Evolutionary conservation across 208 protist genomes (phyloP), one percentile per base, ranked within the genome.

Genomic region (Trypanosoma mega): DNA sequence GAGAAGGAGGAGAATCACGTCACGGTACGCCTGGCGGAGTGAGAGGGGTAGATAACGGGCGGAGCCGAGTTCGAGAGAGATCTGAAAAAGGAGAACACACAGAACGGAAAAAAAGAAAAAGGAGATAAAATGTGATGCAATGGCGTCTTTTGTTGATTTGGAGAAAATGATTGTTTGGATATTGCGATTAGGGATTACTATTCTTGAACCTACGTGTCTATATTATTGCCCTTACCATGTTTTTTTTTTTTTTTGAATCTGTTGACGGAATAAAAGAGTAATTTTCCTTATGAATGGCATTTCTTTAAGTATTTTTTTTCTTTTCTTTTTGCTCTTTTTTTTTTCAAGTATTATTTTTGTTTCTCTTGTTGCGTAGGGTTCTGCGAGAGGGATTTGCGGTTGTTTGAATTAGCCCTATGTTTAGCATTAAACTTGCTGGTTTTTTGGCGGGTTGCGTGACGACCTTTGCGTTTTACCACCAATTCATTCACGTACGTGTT

Each of bases 1-100:
- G 64, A 68, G 5, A 57, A 74, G 2, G 59, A 68, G 36, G 68
- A 74, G 1, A 94, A 94, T 57, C 23, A 73, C 43, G 80, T 73
- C 51, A 57, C 51, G 0, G 67, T 73, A 41, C 48, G 49, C 0
- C 4, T 71, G 4, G 5, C 36, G 2, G 39, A 63, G 23, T 63
- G 54, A 31, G 2, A 11, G 6, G 34, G 34, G 34, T n/a, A n/a
- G n/a, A n/a, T n/a, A 39, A 39, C 12, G 34, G 34, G 34, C 6
- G 12, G 6, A 39, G 1, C 12, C 14, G 41, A 31, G 27, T 12
- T 36, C 7, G 27, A 6, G 12, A 12, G 7, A 21, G 2, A 41
- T 45, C 12, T 78, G 33, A 31, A 24, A 46, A 36, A 8, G 30
- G 49, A 41, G 33, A n/a, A 0, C n/a, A n/a, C n/a, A n/a, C n/a